Evolutionary conservation across 106 monocot genomes (phyloP).

Genomic region (Allium sativum): DNA sequence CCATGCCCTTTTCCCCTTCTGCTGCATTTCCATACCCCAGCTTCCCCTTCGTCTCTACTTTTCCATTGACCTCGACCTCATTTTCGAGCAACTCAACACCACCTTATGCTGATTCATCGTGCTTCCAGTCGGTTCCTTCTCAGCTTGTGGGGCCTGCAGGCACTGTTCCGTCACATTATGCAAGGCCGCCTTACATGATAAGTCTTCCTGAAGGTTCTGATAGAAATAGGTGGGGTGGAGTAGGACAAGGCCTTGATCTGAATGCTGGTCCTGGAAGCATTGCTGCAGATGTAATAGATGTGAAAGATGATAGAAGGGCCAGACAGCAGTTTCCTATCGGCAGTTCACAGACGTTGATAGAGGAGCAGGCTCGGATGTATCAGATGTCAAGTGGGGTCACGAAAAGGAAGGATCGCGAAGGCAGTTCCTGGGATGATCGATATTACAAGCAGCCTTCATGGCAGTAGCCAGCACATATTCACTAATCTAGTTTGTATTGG

Average conservation of each 20-base stretch:
- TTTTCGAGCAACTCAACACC: constrained; percentile 37
- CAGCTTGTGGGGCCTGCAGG: constrained; percentile 29
- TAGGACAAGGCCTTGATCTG: constrained; percentile 59
- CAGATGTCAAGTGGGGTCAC: constrained; percentile 31
- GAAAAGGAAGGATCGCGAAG: constrained; percentile 52
- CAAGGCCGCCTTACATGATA: constrained; percentile 40
- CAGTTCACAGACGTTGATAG: constrained; percentile 39
- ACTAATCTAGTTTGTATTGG: background rate
- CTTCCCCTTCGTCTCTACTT: constrained; percentile 54
- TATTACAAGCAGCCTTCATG: constrained; percentile 54
- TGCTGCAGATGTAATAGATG: constrained; percentile 40
- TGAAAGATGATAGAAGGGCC: constrained; percentile 41
- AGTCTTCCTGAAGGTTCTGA: constrained; percentile 60
- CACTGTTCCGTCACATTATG: constrained; percentile 28
- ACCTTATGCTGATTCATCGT: constrained; percentile 35
- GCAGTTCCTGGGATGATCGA: constrained; percentile 66
- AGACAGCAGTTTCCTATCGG: constrained; percentile 32
- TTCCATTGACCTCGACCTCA: constrained; percentile 43
- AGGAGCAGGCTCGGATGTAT: constrained; percentile 60
- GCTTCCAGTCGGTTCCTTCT: constrained; percentile 40
- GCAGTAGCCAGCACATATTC: constrained; percentile 21
- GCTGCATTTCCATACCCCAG: constrained; percentile 58
- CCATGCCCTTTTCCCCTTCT: constrained; percentile 55
- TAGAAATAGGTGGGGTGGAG: constrained; percentile 35
- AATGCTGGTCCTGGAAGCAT: constrained; percentile 70